Conservation (phyloP, 495 filamentous ascomycete genomes). For the Trichoderma gamsii region DNA sequence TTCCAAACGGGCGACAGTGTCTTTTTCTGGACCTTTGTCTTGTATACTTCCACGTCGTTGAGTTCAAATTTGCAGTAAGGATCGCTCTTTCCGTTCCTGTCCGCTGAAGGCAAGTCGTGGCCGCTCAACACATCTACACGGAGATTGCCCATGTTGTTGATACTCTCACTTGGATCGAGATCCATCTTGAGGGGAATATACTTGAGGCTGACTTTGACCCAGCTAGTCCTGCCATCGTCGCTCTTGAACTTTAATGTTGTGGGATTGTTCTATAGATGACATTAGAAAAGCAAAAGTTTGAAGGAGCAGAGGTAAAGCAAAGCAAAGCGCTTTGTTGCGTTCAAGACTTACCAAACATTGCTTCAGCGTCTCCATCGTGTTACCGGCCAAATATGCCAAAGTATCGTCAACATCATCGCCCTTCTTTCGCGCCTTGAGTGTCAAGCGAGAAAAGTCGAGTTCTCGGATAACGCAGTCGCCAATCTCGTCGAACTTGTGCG, state of each 20-base stretch:
- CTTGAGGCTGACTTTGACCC: slow-evolving; percentile 81
- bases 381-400: slow-evolving; percentile 75
- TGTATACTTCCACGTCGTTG: slow-evolving; percentile 79
- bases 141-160: slow-evolving; percentile 95
- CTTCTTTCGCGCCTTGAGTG: slow-evolving; percentile 73
- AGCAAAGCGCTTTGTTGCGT: background rate
- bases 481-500: slow-evolving; percentile 73
- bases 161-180: slow-evolving; percentile 89
- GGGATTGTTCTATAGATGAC: slow-evolving; percentile 64
- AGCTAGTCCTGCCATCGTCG: slow-evolving; percentile 67
- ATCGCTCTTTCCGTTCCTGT: slow-evolving; percentile 93
- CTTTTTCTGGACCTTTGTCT: slow-evolving; percentile 94
- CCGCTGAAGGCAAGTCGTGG: slow-evolving; percentile 78
- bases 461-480: slow-evolving; percentile 96
- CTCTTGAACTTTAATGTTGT: slow-evolving; percentile 72
- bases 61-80: slow-evolving; percentile 93
- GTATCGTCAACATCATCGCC: slow-evolving; percentile 63
- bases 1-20: slow-evolving; percentile 93
- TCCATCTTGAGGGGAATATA: slow-evolving; percentile 92
- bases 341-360: slow-evolving; percentile 64
- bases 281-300: background rate
- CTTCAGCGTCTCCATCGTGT: slow-evolving; percentile 78
- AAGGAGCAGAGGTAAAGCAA: background rate
- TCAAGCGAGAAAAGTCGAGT: slow-evolving; percentile 89
- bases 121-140: slow-evolving; percentile 88